phyloP scores from a whole-genome alignment of 2,329 filamentous ascomycete species.

The Aspergillus transmontanensis region DNA sequence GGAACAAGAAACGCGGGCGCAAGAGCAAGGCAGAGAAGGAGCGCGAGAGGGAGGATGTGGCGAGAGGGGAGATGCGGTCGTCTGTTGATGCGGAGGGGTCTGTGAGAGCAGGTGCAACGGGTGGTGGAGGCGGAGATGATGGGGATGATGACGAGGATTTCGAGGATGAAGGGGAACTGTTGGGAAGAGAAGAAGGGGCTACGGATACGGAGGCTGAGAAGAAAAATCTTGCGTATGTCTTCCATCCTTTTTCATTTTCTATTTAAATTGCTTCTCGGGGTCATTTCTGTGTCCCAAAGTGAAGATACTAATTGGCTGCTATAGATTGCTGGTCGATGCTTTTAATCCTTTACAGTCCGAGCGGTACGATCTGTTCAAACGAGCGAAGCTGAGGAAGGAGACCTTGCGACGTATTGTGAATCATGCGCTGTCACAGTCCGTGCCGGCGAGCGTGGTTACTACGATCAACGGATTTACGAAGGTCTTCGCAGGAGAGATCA shows the following conservation, averaged over 20 bases:
- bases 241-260: slow-evolving; percentile 12
- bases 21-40: slow-evolving; percentile 44
- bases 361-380: slow-evolving; percentile 53
- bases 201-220: slow-evolving; percentile 55
- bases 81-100: slow-evolving; percentile 38
- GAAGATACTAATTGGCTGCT: not conserved
- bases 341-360: slow-evolving; percentile 52
- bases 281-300: slow-evolving; percentile 10
- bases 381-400: slow-evolving; percentile 53
- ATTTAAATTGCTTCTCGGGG: not conserved
- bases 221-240: slow-evolving; percentile 52
- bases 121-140: slow-evolving; percentile 50
- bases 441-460: slow-evolving; percentile 65
- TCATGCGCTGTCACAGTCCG: slow-evolving; percentile 67
- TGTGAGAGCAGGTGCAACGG: slow-evolving; percentile 30
- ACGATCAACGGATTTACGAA: slow-evolving; percentile 68
- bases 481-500: slow-evolving; percentile 66
- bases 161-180: slow-evolving; percentile 49
- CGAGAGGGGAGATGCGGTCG: slow-evolving; percentile 31
- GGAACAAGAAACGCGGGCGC: slow-evolving; percentile 38
- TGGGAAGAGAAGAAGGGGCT: slow-evolving; percentile 47
- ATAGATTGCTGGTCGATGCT: slow-evolving; percentile 48
- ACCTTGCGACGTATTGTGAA: slow-evolving; percentile 62
- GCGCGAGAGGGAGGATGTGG: slow-evolving; percentile 36
- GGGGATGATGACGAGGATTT: slow-evolving; percentile 55